Evolutionary conservation across 345 rosid species (phyloP).

Genomic region (Moricandia arvensis): DNA sequence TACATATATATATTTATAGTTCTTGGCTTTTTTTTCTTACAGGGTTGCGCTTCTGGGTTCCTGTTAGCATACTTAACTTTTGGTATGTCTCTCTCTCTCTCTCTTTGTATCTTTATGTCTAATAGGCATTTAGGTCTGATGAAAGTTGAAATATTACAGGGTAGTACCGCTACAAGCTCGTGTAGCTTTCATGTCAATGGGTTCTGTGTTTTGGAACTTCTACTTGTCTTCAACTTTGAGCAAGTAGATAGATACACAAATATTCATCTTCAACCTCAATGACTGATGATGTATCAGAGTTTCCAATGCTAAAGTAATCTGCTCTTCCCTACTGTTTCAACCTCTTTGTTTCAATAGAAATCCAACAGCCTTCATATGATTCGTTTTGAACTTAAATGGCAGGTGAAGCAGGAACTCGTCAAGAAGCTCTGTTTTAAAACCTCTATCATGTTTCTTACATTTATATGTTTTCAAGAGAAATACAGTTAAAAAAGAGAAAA

Average conservation of each 20-base stretch:
- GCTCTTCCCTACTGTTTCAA: constrained; percentile 6
- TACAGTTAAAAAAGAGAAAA: background rate
- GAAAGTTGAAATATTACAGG: constrained; percentile 47
- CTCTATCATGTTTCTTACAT: background rate
- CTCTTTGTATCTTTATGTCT: background rate
- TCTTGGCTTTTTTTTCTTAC: background rate
- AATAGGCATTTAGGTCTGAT: constrained; percentile 7
- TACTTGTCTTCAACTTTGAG: constrained; percentile 81
- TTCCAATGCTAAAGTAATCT: constrained; percentile 24
- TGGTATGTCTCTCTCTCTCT: constrained; percentile 48
- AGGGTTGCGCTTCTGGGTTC: constrained; percentile 97
- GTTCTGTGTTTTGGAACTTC: constrained; percentile 95
- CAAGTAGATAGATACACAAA: constrained; percentile 48
- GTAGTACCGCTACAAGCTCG: constrained; percentile 90
- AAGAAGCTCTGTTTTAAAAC: constrained; percentile 7
- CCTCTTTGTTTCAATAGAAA: background rate
- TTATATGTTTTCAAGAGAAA: background rate
- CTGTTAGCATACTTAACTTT: constrained; percentile 83
- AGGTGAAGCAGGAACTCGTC: background rate
- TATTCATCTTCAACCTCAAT: background rate
- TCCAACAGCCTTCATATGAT: constrained; percentile 2
- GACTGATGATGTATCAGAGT: constrained; percentile 6
- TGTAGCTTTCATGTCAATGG: constrained; percentile 91
- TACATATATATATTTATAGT: background rate
- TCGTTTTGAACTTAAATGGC: background rate